phyloP scores from a whole-genome alignment of 139 green algal genomes.

The Picocystis salinarum region DNA sequence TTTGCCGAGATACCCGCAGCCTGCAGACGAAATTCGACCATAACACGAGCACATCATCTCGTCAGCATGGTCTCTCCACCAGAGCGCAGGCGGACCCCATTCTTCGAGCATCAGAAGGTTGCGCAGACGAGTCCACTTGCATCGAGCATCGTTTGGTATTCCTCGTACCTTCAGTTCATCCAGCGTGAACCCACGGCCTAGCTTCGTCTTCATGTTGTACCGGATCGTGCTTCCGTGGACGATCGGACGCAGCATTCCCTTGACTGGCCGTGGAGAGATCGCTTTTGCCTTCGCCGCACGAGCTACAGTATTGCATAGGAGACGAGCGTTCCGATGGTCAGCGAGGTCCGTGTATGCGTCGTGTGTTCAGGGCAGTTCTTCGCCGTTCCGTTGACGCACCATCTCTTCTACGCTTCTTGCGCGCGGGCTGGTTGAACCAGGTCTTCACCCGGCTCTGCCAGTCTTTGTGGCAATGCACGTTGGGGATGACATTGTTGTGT shows the following conservation, averaged over 20 bases:
- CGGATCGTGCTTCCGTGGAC: conserved; percentile 74
- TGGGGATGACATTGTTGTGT: conserved; percentile 79
- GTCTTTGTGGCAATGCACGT: conserved; percentile 44
- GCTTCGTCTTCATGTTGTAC: conserved; percentile 89
- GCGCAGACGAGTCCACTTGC: neutral
- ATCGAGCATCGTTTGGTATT: neutral
- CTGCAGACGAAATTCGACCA: conserved; percentile 22
- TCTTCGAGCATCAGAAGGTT: neutral
- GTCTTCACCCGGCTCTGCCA: conserved; percentile 81
- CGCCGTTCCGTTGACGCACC: conserved; percentile 25
- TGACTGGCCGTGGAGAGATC: conserved; percentile 80
- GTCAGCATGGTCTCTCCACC: neutral
- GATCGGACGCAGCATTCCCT: conserved; percentile 66
- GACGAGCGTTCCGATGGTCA: neutral
- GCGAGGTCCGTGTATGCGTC: neutral
- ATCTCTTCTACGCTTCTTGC: conserved; percentile 62
- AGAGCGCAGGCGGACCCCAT: neutral
- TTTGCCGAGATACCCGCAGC: conserved; percentile 82
- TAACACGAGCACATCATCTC: conserved; percentile 6
- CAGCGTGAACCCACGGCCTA: conserved; percentile 87
- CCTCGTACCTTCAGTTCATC: conserved; percentile 85
- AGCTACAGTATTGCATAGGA: conserved; percentile 29
- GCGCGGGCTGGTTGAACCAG: conserved; percentile 98
- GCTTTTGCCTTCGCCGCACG: conserved; percentile 70
- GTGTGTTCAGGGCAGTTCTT: neutral